A percentile compares a stretch with the other conserved stretches of the same genome.
These are phyloP conservation scores for Apophysomyces trapeziformis DNA, from an alignment of 371 early-diverging fungal species.

Conservation along the genomic window DNA sequence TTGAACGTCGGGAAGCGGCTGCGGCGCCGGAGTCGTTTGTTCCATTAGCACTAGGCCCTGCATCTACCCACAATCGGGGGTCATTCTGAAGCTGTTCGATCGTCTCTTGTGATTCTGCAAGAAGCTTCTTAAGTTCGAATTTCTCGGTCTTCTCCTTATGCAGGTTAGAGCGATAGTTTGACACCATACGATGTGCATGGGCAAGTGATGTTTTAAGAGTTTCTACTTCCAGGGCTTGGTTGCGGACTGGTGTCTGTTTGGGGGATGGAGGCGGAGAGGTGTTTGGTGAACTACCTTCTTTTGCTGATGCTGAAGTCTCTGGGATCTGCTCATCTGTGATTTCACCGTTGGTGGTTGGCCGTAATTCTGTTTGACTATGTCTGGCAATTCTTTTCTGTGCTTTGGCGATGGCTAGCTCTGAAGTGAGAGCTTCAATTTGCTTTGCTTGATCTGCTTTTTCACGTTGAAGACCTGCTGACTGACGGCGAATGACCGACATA, in stretches of 20 bases:
- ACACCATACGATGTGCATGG: conserved; percentile 57
- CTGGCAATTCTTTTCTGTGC: conserved; percentile 33
- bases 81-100: conserved; percentile 66
- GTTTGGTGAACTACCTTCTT: conserved; percentile 6
- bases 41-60: conserved; percentile 2
- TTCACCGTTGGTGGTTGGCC: background rate
- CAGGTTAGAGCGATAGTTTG: conserved; percentile 49
- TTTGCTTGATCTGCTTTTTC: conserved; percentile 63
- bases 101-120: conserved; percentile 67
- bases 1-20: conserved; percentile 1
- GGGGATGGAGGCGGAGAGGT: conserved; percentile 23
- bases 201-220: conserved; percentile 51
- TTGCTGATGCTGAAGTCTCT: conserved; percentile 12
- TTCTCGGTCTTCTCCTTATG: conserved; percentile 60
- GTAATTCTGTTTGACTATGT: conserved; percentile 16
- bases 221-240: conserved; percentile 48
- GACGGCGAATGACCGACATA: conserved; percentile 60
- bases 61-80: conserved; percentile 26
- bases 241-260: conserved; percentile 26
- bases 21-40: background rate
- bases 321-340: conserved; percentile 9
- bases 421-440: conserved; percentile 62
- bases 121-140: conserved; percentile 63
- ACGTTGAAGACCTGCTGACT: conserved; percentile 58
- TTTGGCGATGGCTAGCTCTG: conserved; percentile 53